These are phyloP conservation scores for Tagetes erecta DNA, from an alignment of 129 eudicot genomes.

Conservation along the genomic window DNA sequence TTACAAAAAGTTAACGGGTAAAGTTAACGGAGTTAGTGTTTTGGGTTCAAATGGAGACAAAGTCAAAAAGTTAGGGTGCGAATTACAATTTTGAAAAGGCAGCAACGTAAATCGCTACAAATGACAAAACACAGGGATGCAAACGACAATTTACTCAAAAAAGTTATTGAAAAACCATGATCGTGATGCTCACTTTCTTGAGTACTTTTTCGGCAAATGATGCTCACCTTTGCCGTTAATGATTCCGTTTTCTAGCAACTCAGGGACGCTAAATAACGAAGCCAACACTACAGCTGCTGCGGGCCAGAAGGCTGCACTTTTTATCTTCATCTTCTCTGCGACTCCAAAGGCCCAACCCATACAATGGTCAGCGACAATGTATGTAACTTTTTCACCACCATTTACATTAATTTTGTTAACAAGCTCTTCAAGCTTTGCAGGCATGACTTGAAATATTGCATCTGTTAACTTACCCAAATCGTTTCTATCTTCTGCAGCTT, in stretches of 20 bases:
- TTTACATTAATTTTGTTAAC: conserved; percentile 27
- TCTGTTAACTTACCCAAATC: conserved; percentile 23
- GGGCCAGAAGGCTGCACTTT: conserved; percentile 37
- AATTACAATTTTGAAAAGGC: no score
- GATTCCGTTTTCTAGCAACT: conserved; percentile 46
- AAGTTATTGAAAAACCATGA: not conserved
- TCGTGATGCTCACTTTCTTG: not conserved
- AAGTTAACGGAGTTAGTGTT: no score
- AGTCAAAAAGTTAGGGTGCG: no score
- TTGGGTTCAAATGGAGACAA: no score
- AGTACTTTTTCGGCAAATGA: not conserved
- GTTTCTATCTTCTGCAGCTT: conserved; percentile 37
- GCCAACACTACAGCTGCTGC: conserved; percentile 41
- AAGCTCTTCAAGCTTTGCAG: conserved; percentile 38
- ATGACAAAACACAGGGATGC: no score
- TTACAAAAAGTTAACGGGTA: no score
- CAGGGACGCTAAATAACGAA: conserved; percentile 8
- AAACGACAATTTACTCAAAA: not conserved
- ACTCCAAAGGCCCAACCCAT: conserved; percentile 42
- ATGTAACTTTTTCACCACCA: conserved; percentile 29
- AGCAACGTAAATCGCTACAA: no score
- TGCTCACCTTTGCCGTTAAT: conserved; percentile 48
- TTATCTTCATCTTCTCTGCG: conserved; percentile 41
- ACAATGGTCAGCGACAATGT: conserved; percentile 44
- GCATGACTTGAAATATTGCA: conserved; percentile 35